Conservation (phyloP, 208 protist species). For the Leishmania tarentolae region DNA sequence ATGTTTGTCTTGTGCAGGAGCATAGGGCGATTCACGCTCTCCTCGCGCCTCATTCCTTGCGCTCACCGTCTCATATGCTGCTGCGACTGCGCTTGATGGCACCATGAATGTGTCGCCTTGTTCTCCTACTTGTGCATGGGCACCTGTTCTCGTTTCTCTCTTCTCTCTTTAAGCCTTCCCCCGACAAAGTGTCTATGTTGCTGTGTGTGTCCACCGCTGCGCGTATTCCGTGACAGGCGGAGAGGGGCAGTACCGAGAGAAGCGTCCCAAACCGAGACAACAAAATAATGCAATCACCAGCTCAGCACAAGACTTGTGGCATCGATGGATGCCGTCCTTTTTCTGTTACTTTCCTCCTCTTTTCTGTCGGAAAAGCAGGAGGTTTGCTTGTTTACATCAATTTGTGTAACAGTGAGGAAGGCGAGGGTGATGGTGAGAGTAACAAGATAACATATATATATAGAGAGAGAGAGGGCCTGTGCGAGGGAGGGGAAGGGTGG, state of each 20-base stretch:
- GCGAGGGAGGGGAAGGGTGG: neutral
- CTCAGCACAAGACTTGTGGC: neutral
- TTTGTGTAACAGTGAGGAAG: neutral
- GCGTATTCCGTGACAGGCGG: neutral
- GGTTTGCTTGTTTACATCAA: neutral
- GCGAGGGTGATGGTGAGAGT: neutral
- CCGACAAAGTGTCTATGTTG: slow-evolving; percentile 2
- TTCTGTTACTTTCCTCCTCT: neutral
- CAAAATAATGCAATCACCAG: neutral
- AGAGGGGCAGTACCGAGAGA: neutral
- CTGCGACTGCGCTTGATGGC: neutral
- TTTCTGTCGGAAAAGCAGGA: neutral
- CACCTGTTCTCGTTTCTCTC: neutral
- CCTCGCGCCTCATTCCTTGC: neutral
- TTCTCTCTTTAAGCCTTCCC: neutral
- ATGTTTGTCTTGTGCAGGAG: neutral
- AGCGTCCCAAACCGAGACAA: neutral
- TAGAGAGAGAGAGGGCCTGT: neutral
- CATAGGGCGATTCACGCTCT: neutral
- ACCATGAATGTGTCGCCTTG: neutral
- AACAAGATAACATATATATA: neutral
- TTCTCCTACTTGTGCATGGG: neutral
- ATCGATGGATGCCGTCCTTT: neutral
- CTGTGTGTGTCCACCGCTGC: neutral
- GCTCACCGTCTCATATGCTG: neutral